Base-by-base conservation (phyloP, 83 land plant species). In the Isoetes engelmannii region DNA sequence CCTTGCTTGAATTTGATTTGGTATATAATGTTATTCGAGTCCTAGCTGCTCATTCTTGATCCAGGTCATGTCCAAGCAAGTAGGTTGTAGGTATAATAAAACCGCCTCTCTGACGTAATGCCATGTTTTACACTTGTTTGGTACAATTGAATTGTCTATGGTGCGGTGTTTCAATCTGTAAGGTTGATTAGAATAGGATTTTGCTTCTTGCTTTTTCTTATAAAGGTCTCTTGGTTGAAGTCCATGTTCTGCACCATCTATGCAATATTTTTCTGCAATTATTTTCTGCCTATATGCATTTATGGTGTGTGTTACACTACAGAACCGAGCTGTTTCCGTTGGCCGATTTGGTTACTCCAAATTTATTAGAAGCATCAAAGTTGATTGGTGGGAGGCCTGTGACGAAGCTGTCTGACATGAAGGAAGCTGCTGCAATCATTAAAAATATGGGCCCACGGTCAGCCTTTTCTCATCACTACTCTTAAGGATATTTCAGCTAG, bases 271-370 rank as follows among this genome's bases (percentile, higher is more conserved):
- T 67, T 0, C 42, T 45, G 61, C 15, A n/a, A n/a, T n/a, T n/a
- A n/a, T n/a, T n/a, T n/a, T n/a, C 42, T 45, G 61, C 15, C 17
- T 69, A 20, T 37, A 66, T 62, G 10, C 41, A 58, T 59, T 44
- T 12, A n/a, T 28, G 12, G 2, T 15, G 15, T 28, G 4, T 73
- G 63, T 28, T 28, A 28, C 37, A 28, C 37, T 28, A 28, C 77
- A 92, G 98, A 56, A 79, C 80, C 47, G 83, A 81, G 43, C 86
- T 92, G 56, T 73, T 92, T 43, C 89, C 90, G 1, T 49, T 89
- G 81, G 89, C 96, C 60, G 91, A 85, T 59, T 75, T 92, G 63
- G 87, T 92, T 8, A 92, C 97, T 7, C 97, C 98, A 63, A 92
- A 92, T 77, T 45, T 92, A 67, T 80, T 82, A 68, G 96, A 92